A percentile compares a stretch with the other conserved stretches of the same genome.
Conservation (phyloP, 2,329 filamentous ascomycete species). For the Pestalotiopsis sp. region DNA sequence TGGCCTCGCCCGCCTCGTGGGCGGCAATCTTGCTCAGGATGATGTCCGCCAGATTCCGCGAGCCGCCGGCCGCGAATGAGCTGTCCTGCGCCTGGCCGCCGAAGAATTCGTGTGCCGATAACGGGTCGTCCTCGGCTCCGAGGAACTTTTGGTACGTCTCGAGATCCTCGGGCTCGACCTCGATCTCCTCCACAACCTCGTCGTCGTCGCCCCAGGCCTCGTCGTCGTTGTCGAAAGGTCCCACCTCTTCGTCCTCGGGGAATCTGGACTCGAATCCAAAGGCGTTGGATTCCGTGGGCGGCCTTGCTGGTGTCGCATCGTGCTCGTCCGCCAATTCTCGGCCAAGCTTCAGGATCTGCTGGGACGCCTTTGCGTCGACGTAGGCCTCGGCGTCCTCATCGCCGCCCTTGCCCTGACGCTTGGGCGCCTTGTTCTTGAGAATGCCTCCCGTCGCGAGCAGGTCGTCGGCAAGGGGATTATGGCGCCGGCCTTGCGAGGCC, state of each 20-base stretch:
- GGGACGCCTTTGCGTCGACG: constrained; percentile 85
- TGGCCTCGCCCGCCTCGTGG: constrained; percentile 72
- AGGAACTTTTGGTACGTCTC: constrained; percentile 92
- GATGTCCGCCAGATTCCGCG: constrained; percentile 85
- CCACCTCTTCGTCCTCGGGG: constrained; percentile 55
- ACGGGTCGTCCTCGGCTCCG: constrained; percentile 69
- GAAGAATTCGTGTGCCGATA: constrained; percentile 66
- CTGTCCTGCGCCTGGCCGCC: constrained; percentile 45
- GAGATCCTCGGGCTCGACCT: constrained; percentile 86
- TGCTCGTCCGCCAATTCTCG: constrained; percentile 88
- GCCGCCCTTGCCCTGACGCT: constrained; percentile 67
- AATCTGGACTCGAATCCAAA: constrained; percentile 84
- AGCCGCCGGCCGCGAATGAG: constrained; percentile 47
- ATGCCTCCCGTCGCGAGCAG: constrained; percentile 67
- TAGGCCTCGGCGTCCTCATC: constrained; percentile 68
- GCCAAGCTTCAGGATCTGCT: constrained; percentile 86
- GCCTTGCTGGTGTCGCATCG: constrained; percentile 46
- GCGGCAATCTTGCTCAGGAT: constrained; percentile 94
- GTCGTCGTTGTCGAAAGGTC: constrained; percentile 52
- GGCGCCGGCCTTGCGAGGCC: constrained; percentile 60
- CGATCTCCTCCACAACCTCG: constrained; percentile 76
- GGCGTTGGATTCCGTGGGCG: constrained; percentile 55
- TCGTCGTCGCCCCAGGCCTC: constrained; percentile 70
- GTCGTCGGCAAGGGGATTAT: constrained; percentile 92
- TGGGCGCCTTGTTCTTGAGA: constrained; percentile 74